phyloP scores from a whole-genome alignment of 345 rosid genomes.

The Balakata baccata region DNA sequence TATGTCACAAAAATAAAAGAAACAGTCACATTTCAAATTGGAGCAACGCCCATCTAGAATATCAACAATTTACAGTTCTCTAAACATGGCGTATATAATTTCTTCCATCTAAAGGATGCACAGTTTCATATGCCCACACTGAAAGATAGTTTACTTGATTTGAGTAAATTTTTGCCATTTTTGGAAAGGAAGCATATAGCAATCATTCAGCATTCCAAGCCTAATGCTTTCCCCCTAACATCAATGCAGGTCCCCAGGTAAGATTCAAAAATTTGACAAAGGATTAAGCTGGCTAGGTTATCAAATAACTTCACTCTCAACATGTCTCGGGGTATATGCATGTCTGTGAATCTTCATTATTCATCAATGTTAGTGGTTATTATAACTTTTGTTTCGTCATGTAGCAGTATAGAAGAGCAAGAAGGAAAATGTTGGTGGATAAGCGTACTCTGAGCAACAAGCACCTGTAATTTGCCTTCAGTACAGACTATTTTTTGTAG shows the following conservation, averaged over 20 bases:
- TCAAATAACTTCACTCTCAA: background rate
- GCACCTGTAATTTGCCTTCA: constrained; percentile 10
- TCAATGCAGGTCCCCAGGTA: background rate
- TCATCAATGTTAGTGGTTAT: background rate
- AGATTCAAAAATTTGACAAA: background rate
- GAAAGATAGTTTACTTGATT: background rate
- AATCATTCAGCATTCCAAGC: background rate
- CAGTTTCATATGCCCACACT: background rate
- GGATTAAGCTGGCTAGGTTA: background rate
- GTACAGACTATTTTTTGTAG: background rate
- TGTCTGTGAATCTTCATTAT: background rate
- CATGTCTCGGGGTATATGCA: background rate
- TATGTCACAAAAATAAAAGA: background rate
- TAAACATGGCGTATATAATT: background rate
- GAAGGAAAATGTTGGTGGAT: background rate
- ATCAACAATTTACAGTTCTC: background rate
- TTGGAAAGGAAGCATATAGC: background rate
- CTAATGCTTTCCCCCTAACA: background rate
- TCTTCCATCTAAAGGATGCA: background rate
- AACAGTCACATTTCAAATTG: background rate
- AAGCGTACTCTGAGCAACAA: background rate
- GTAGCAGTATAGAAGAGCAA: background rate
- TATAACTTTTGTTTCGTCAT: background rate
- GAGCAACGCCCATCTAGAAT: constrained; percentile 2
- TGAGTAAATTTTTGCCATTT: background rate